These are phyloP conservation scores for Kregervanrija fluxuum DNA, from an alignment of 805 yeast genomes.

Conservation along the genomic window DNA sequence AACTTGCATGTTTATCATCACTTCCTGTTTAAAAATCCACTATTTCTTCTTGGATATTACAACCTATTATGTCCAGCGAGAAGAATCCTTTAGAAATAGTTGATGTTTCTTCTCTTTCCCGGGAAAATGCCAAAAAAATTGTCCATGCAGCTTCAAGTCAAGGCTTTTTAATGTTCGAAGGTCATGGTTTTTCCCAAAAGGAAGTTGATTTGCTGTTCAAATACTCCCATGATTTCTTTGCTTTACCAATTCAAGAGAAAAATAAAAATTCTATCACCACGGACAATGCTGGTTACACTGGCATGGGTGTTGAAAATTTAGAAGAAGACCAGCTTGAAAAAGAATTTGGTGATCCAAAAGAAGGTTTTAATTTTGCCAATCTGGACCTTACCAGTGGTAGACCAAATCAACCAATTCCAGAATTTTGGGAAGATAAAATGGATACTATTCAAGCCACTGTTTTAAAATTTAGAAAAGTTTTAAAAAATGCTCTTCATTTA, in stretches of 20 bases:
- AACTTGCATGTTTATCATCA: no score
- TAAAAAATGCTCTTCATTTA: conserved; percentile 43
- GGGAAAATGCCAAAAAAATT: conserved; percentile 30
- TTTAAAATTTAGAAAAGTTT: conserved; percentile 41
- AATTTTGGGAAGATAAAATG: conserved; percentile 37
- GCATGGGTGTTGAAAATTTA: conserved; percentile 36
- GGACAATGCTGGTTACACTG: conserved; percentile 39
- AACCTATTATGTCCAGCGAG: no score
- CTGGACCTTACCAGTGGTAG: conserved; percentile 45
- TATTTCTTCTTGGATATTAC: not conserved
- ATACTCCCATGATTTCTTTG: conserved; percentile 21
- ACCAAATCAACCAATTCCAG: conserved; percentile 40
- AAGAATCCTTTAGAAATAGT: conserved; percentile 38
- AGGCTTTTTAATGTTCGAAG: conserved; percentile 46
- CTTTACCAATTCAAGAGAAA: conserved; percentile 46
- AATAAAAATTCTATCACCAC: conserved; percentile 40
- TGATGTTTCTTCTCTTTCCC: conserved; percentile 30
- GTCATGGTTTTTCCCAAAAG: conserved; percentile 39
- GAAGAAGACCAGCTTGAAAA: conserved; percentile 29
- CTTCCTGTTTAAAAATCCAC: no score
- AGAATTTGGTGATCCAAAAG: conserved; percentile 42
- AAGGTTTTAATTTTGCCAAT: conserved; percentile 55
- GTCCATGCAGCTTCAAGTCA: conserved; percentile 41
- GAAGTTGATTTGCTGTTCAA: conserved; percentile 29
- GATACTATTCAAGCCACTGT: conserved; percentile 32